A percentile compares a stretch with the other conserved stretches of the same genome.
These are phyloP conservation scores for Dipsacomyces acuminosporus DNA, from an alignment of 371 early-diverging fungal species.

Conservation along the genomic window DNA sequence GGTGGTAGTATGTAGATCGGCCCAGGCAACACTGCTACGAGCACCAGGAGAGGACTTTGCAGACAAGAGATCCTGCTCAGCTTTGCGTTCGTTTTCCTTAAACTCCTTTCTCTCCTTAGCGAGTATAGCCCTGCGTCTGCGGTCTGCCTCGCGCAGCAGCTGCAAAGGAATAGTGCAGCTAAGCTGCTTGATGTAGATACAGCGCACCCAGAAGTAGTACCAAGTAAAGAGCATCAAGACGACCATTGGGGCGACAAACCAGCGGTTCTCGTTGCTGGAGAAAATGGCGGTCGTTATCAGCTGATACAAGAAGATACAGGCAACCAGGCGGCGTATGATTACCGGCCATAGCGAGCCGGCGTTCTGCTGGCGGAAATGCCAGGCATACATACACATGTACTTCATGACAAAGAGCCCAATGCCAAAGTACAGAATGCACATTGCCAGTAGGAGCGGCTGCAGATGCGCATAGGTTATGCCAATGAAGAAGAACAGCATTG, in stretches of 20 bases:
- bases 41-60: not conserved
- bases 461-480: slow-evolving; percentile 77
- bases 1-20: not conserved
- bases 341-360: slow-evolving; percentile 69
- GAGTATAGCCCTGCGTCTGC: slow-evolving; percentile 18
- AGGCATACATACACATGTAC: slow-evolving; percentile 72
- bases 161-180: slow-evolving; percentile 32
- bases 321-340: slow-evolving; percentile 65
- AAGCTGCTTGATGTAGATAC: slow-evolving; percentile 14
- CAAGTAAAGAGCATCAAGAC: slow-evolving; percentile 35
- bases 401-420: slow-evolving; percentile 70
- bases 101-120: slow-evolving; percentile 8
- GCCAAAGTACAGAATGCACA: slow-evolving; percentile 68
- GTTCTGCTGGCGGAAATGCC: slow-evolving; percentile 78
- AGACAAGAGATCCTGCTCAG: not conserved
- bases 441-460: slow-evolving; percentile 75
- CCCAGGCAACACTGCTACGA: not conserved
- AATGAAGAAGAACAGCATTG: slow-evolving; percentile 73
- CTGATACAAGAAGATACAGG: slow-evolving; percentile 77
- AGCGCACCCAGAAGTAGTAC: slow-evolving; percentile 42
- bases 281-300: slow-evolving; percentile 72
- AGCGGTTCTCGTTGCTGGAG: slow-evolving; percentile 50
- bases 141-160: slow-evolving; percentile 40
- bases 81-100: not conserved
- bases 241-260: slow-evolving; percentile 45